Percentiles rank a stretch among this genome's conserved stretches.
Evolutionary conservation across 371 early-diverging fungal species (phyloP).

Genomic region (Mucor mucedo): DNA sequence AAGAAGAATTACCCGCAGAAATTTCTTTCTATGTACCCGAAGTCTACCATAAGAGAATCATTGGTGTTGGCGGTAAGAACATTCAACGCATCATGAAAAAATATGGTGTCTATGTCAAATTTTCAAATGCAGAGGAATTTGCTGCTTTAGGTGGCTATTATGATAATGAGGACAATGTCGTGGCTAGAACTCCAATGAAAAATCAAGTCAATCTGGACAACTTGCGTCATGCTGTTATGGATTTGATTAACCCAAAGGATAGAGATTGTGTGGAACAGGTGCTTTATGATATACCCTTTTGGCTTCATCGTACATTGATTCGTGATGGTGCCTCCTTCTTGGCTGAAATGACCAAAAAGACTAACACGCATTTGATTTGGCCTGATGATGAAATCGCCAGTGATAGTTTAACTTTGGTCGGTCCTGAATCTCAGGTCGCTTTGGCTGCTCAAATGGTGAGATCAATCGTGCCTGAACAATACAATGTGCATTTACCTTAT

Average conservation of each 20-base stretch:
- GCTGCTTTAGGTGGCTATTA: constrained; percentile 79
- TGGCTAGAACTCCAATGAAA: constrained; percentile 88
- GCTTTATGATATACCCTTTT: constrained; percentile 47
- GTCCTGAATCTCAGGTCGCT: constrained; percentile 49
- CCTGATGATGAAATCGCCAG: constrained; percentile 53
- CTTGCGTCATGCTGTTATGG: constrained; percentile 75
- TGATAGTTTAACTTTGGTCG: constrained; percentile 41
- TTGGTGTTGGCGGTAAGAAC: constrained; percentile 94
- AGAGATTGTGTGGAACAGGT: constrained; percentile 49
- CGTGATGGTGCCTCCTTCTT: constrained; percentile 41
- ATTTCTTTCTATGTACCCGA: constrained; percentile 90
- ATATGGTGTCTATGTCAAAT: constrained; percentile 94
- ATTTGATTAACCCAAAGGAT: constrained; percentile 68
- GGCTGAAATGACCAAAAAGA: constrained; percentile 54
- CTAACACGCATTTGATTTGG: constrained; percentile 58
- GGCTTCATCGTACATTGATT: constrained; percentile 53
- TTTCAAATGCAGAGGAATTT: constrained; percentile 83
- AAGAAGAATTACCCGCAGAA: constrained; percentile 88
- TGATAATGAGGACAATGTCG: constrained; percentile 84
- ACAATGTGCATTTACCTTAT: constrained; percentile 39
- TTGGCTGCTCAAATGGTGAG: constrained; percentile 44
- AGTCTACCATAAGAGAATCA: constrained; percentile 90
- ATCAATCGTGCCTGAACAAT: constrained; percentile 48
- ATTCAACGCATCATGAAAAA: constrained; percentile 96
- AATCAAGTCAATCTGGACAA: constrained; percentile 73